Evolutionary conservation across 345 rosid genomes (phyloP).

Genomic region (Eucalyptus marginata): DNA sequence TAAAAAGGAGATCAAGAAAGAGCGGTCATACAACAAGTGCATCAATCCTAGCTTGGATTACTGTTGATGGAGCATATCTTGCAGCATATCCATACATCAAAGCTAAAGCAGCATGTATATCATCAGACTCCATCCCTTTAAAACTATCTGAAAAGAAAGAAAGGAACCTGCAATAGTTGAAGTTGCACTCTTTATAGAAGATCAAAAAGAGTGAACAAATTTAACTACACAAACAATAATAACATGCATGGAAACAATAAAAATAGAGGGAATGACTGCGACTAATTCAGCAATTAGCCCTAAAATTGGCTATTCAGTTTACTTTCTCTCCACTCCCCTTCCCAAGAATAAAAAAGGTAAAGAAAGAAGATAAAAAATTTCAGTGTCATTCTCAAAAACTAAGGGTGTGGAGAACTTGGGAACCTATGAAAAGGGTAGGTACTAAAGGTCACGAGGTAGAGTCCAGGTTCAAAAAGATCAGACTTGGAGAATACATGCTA

Average conservation of each 20-base stretch:
- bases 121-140: slow-evolving; percentile 82
- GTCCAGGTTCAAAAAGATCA: neutral
- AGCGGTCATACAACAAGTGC: slow-evolving; percentile 77
- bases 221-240: neutral
- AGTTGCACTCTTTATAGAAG: neutral
- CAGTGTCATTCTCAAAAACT: neutral
- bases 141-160: slow-evolving; percentile 71
- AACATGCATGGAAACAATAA: neutral
- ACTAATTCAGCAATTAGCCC: neutral
- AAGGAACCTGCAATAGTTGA: slow-evolving; percentile 49
- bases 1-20: neutral
- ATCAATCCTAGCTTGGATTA: slow-evolving; percentile 96
- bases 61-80: slow-evolving; percentile 91
- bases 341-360: neutral
- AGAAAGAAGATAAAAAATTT: neutral
- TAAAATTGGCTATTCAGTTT: neutral
- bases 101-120: slow-evolving; percentile 98
- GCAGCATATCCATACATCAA: slow-evolving; percentile 99
- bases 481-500: neutral
- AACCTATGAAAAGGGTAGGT: neutral
- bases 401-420: neutral
- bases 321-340: neutral
- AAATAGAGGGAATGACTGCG: neutral
- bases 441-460: neutral
- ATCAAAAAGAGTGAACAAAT: neutral